Base-by-base conservation (phyloP, 2,329 filamentous ascomycete species). In the Aureobasidium pullulans region DNA sequence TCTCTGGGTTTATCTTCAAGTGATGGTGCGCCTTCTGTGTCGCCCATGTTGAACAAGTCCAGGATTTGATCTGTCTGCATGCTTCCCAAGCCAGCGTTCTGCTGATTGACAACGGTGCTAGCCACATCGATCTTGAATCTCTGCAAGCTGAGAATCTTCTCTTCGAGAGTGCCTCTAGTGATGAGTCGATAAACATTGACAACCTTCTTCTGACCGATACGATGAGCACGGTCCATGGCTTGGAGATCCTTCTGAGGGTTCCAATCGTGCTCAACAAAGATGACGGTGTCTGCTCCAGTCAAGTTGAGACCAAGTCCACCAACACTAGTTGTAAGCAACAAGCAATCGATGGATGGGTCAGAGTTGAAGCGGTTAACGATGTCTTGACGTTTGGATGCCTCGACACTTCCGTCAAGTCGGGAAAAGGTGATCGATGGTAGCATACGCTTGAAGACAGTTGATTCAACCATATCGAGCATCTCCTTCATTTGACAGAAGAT, bases 401-500 rank as follows among this genome's bases (percentile, higher is more conserved):
- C 94, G 11, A 99, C 91, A 6, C 86, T 86, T 34, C 94, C 94
- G 67, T 99, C 95, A 36, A 99, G 84, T n/a, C 95, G 89, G 60
- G 97, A 83, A 70, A 88, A 96, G 39, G 95, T 94, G 6, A 96
- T 92, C 0, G 87, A 89, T 1, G 94, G 94, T n/a, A 99, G 81
- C 75, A 97, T 81, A 68, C 88, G 88, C 72, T 90, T 90, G 40
- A 99, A 77, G 1, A 99, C 94, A 60, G 93, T 92, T 67, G 88
- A 90, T 71, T 97, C 92, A 2, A 99, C 95, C 84, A 99, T 97
- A 73, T 99, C 94, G 28, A 99, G 81, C 95, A 99, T 99, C 73
- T 99, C 94, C 76, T 99, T 99, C 90, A 99, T 96, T 72, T 99
- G 94, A 69, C 94, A 99, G 80, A 99, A 99, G 65, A 99, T 88